Evolutionary conservation across 1,284 basidiomycete species (phyloP).

Genomic region (Lentinula novae-zelandiae): DNA sequence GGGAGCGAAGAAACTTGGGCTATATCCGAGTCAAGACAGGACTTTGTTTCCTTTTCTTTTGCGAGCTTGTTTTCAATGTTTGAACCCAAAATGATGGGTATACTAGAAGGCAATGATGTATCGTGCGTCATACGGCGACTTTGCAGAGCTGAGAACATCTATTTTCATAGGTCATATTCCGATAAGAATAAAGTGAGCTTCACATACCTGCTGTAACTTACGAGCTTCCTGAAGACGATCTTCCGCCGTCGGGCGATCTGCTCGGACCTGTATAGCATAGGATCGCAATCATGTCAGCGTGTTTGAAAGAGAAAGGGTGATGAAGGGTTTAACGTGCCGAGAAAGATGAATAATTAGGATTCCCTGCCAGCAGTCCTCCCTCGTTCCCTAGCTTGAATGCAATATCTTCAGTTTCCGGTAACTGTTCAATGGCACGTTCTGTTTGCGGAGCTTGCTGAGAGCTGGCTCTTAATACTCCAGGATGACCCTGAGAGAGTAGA

Average conservation of each 20-base stretch:
- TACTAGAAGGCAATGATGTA: background rate
- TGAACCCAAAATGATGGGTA: background rate
- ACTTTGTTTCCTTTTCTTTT: background rate
- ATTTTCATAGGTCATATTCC: background rate
- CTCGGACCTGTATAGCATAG: background rate
- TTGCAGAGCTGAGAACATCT: background rate
- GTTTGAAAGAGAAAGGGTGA: no score
- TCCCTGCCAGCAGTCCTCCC: no score
- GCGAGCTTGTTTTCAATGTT: background rate
- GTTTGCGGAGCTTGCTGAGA: background rate
- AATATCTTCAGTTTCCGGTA: background rate
- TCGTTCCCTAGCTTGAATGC: background rate
- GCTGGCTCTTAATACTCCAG: background rate
- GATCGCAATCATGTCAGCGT: no score
- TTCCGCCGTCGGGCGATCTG: background rate
- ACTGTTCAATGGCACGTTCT: background rate
- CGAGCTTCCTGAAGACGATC: conserved; percentile 1
- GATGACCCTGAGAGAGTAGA: background rate
- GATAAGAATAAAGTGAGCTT: background rate
- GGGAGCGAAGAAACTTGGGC: background rate
- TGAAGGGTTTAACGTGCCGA: no score
- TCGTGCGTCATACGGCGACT: background rate
- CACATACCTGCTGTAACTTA: conserved; percentile 4
- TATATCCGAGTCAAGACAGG: background rate
- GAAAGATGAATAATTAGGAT: no score